Conservation (phyloP, 345 rosid species). For the Microcos paniculata region DNA sequence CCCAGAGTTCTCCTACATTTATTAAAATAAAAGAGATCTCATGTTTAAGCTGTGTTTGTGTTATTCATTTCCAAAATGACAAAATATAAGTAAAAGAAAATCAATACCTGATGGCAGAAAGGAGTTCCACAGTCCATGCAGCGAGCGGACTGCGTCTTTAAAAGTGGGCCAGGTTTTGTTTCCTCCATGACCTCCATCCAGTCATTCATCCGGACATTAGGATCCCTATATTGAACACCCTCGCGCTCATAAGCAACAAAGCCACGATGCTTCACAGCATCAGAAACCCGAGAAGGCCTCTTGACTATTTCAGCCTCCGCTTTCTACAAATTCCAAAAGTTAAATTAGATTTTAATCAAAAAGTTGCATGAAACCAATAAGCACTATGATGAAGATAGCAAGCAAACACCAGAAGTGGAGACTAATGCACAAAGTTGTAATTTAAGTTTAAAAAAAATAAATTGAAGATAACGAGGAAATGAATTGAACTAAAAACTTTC, state of each 20-base stretch:
- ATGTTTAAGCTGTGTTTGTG: background rate
- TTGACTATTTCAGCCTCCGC: constrained; percentile 35
- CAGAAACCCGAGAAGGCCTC: constrained; percentile 63
- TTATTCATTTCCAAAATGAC: background rate
- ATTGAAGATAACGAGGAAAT: background rate
- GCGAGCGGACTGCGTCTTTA: constrained; percentile 94
- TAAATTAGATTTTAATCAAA: constrained; percentile 5
- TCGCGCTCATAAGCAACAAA: constrained; percentile 92
- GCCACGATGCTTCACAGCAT: constrained; percentile 82
- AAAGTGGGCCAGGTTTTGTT: constrained; percentile 75
- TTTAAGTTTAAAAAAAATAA: background rate
- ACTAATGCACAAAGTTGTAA: background rate
- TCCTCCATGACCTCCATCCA: constrained; percentile 95
- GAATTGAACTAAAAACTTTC: background rate
- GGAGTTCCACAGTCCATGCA: constrained; percentile 99
- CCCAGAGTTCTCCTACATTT: constrained; percentile 86
- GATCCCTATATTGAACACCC: constrained; percentile 88
- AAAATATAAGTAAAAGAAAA: background rate
- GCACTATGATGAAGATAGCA: background rate
- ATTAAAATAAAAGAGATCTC: background rate
- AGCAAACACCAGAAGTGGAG: background rate
- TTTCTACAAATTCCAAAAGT: constrained; percentile 29
- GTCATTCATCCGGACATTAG: constrained; percentile 77
- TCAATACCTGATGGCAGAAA: constrained; percentile 94
- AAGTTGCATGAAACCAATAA: background rate